Evolutionary conservation across 2,329 filamentous ascomycete genomes (phyloP).

Genomic region (Cercospora sesami): DNA sequence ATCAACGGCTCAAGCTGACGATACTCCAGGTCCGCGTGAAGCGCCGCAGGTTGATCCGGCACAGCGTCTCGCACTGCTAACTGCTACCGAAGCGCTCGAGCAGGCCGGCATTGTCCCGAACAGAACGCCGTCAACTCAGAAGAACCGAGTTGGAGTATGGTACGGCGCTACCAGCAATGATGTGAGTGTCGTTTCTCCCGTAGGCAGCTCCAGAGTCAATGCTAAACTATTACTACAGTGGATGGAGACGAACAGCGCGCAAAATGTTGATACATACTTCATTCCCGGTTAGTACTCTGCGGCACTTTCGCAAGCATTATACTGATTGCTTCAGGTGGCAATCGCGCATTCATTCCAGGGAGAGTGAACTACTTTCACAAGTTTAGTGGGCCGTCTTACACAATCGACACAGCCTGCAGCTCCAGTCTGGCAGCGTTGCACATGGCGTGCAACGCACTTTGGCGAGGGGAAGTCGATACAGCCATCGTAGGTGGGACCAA

Average conservation of each 20-base stretch:
- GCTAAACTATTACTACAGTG: slow-evolving; percentile 11
- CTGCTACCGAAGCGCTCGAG: slow-evolving; percentile 35
- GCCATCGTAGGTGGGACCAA: slow-evolving; percentile 32
- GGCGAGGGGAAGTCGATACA: slow-evolving; percentile 28
- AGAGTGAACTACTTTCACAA: slow-evolving; percentile 33
- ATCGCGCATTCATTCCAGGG: slow-evolving; percentile 20
- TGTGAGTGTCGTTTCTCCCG: background rate
- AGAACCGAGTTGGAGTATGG: slow-evolving; percentile 37
- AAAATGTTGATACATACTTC: slow-evolving; percentile 30
- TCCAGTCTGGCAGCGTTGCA: slow-evolving; percentile 29
- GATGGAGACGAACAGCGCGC: slow-evolving; percentile 27
- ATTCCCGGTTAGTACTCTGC: slow-evolving; percentile 17
- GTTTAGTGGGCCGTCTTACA: slow-evolving; percentile 29
- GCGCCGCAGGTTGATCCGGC: slow-evolving; percentile 30
- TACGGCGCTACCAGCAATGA: slow-evolving; percentile 40
- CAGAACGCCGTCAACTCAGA: slow-evolving; percentile 34
- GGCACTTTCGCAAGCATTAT: background rate
- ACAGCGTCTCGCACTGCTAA: slow-evolving; percentile 31
- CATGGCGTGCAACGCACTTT: slow-evolving; percentile 28
- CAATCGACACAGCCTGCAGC: slow-evolving; percentile 34
- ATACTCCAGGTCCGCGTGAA: slow-evolving; percentile 26
- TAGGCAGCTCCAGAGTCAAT: background rate
- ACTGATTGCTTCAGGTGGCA: slow-evolving; percentile 1
- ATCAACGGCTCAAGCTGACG: background rate
- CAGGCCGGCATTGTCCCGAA: slow-evolving; percentile 32